Evolutionary conservation across 1,284 basidiomycete species (phyloP), one percentile per base, ranked within the genome.

Genomic region (Gomphus bonarii): DNA sequence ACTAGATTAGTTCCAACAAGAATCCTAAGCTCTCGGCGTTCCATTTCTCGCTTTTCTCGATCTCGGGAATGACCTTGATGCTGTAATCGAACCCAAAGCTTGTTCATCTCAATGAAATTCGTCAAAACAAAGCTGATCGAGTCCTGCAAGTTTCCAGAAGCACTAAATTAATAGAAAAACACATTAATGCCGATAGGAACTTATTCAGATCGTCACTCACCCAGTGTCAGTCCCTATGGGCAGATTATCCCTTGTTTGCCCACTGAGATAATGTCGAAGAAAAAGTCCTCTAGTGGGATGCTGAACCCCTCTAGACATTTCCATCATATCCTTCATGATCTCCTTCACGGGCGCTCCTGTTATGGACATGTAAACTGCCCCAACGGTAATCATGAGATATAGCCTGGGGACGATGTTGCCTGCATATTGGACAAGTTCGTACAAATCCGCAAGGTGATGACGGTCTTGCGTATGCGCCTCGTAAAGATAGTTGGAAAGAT

Each of bases 261-360:
- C 94, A 61, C 88, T 92, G 35, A 97, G 81, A 70, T 97, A 97
- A 69, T 97, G 94, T 16, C 94, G 79, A 42, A 97, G 74, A 72
- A 97, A 97, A 40, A 97, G 73, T 31, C 94, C 95, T 53, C 95
- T 78, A 46, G 92, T 93, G 16, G 94, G 94, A 69, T 97, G 92
- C 63, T 97, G 78, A 4, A 97, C 91, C 60, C 95, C 94, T 38
- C 93, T 78, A 31, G 91, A 92, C 94, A 97, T 97, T 70, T 97
- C 94, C 84, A 97, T 88, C 93, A 97, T 95, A 72, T 97, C 94
- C 78, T 95, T 97, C 94, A 97, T 97, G 63, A 97, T 92, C 73
- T 97, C 93, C 76, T 93, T 95, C 59, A 97, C 85, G 6, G 94
- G 94, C 7, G 93, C 92, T 58, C 95, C 93, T 1, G 91, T 84